phyloP scores from a whole-genome alignment of 805 yeast genomes.

The Starmerella stellata region DNA sequence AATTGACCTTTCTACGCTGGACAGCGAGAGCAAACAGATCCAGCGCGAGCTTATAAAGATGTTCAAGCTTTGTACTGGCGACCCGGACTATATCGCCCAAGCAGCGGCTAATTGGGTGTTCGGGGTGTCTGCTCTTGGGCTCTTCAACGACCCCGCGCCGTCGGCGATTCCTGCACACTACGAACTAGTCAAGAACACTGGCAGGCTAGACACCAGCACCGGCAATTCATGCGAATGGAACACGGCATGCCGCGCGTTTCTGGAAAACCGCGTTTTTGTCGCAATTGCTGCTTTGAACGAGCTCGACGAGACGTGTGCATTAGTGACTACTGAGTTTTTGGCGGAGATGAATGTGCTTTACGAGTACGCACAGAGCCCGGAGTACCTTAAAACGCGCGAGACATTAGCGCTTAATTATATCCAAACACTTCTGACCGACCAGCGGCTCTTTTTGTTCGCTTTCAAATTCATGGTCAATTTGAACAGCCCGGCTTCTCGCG shows the following conservation, averaged over 20 bases:
- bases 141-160: constrained; percentile 12
- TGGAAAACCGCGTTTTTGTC: constrained; percentile 8
- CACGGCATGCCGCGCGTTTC: constrained; percentile 11
- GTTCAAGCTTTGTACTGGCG: constrained; percentile 3
- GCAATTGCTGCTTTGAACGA: constrained; percentile 11
- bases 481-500: constrained; percentile 8
- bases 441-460: constrained; percentile 8
- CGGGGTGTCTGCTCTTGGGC: constrained; percentile 9
- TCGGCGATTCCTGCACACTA: constrained; percentile 7
- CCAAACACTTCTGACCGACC: constrained; percentile 1
- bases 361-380: not conserved
- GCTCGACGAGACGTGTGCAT: constrained; percentile 10
- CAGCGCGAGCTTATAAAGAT: not conserved
- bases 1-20: not conserved
- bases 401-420: constrained; percentile 11
- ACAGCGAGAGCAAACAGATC: not conserved
- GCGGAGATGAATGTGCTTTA: constrained; percentile 7
- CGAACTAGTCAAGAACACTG: not conserved
- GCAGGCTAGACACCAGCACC: constrained; percentile 1
- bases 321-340: constrained; percentile 12
- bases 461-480: constrained; percentile 11
- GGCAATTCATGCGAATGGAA: too few relatives aligned
- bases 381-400: constrained; percentile 1
- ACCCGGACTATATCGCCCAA: not conserved
- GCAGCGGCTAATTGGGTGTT: constrained; percentile 9